phyloP scores from a whole-genome alignment of 2,329 filamentous ascomycete genomes.

The Scedosporium aurantiacum region DNA sequence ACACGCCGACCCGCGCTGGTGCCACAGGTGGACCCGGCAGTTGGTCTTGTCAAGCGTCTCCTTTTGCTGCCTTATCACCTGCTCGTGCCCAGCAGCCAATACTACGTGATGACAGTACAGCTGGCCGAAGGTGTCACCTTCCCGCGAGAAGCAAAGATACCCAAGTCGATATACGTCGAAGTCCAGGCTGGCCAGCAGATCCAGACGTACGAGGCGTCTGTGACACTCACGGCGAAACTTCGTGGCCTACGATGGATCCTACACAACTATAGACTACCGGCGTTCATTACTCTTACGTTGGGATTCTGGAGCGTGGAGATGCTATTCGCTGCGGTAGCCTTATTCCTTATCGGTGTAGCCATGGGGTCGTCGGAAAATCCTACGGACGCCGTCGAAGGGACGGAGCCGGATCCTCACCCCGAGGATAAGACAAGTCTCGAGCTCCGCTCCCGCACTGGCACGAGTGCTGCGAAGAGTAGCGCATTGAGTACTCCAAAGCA shows the following conservation, averaged over 20 bases:
- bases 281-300: constrained; percentile 56
- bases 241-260: constrained; percentile 72
- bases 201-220: constrained; percentile 61
- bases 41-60: constrained; percentile 49
- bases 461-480: no score
- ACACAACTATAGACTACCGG: constrained; percentile 67
- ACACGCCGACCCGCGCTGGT: constrained; percentile 68
- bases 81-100: constrained; percentile 48
- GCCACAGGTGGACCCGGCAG: constrained; percentile 63
- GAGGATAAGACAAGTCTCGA: no score
- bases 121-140: constrained; percentile 71
- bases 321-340: constrained; percentile 52
- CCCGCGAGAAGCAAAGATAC: constrained; percentile 24
- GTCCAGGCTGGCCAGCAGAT: constrained; percentile 58
- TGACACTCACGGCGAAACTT: constrained; percentile 65
- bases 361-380: constrained; percentile 8
- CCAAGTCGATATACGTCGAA: constrained; percentile 44
- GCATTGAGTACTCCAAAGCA: not conserved
- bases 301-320: constrained; percentile 72
- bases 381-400: constrained; percentile 8
- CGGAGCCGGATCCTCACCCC: not conserved
- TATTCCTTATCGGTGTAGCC: constrained; percentile 35
- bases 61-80: constrained; percentile 59
- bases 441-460: no score
- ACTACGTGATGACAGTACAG: constrained; percentile 49